Conservation (phyloP, 1,284 basidiomycete species). For the Naganishia sp. region DNA sequence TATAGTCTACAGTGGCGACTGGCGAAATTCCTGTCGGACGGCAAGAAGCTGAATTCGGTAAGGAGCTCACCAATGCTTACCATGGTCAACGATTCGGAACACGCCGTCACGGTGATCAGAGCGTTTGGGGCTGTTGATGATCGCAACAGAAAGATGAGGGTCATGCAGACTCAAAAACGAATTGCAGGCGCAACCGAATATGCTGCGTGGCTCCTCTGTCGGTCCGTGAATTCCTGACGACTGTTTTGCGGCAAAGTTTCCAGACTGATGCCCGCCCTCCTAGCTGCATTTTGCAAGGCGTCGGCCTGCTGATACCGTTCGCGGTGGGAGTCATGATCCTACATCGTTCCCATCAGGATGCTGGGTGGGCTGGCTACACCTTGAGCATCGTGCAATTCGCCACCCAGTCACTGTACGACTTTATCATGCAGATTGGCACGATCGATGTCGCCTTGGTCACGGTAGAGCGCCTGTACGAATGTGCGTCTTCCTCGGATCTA, state of each 20-base stretch:
- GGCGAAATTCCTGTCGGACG: conserved; percentile 38
- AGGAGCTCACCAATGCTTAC: conserved; percentile 22
- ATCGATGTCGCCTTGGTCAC: conserved; percentile 42
- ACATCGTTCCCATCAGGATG: conserved; percentile 45
- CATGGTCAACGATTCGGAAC: conserved; percentile 15
- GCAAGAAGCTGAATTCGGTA: conserved; percentile 40
- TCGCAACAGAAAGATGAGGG: not conserved
- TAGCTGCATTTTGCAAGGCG: conserved; percentile 40
- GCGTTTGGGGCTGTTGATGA: conserved; percentile 7
- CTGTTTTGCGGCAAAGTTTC: no score
- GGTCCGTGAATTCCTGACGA: conserved; percentile 32
- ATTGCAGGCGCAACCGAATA: conserved; percentile 19
- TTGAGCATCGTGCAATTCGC: conserved; percentile 52
- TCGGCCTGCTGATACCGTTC: conserved; percentile 43
- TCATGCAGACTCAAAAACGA: conserved; percentile 13
- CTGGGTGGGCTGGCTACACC: conserved; percentile 55
- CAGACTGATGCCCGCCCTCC: no score
- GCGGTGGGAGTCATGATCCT: conserved; percentile 52
- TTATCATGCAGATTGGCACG: conserved; percentile 35
- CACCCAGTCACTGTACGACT: conserved; percentile 43
- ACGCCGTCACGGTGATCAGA: conserved; percentile 12
- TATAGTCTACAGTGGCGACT: conserved; percentile 20
- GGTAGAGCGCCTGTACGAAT: conserved; percentile 31
- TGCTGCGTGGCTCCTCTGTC: conserved; percentile 38
- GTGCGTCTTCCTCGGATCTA: not conserved